Percentiles rank a stretch among this genome's conserved stretches.
Conservation (phyloP, 2,329 filamentous ascomycete genomes). For the Westerdykella aurantiaca region DNA sequence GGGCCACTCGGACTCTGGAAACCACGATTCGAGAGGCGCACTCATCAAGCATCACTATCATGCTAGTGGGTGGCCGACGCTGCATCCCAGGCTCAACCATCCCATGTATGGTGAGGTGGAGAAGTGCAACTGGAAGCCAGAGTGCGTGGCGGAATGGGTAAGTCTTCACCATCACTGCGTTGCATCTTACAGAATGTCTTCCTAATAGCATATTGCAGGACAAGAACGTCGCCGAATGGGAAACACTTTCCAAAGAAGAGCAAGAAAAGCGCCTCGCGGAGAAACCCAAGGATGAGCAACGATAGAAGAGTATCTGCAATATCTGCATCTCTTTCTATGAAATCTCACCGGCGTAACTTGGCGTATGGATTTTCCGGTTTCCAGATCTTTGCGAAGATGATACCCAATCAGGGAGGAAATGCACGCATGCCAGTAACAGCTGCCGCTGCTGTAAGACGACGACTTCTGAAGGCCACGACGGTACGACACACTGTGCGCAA, state of each 20-base stretch:
- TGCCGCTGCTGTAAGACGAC: no score
- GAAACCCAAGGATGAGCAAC: constrained; percentile 16
- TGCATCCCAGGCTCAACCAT: constrained; percentile 61
- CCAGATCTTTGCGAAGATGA: no score
- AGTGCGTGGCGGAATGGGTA: constrained; percentile 59
- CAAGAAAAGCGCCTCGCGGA: constrained; percentile 47
- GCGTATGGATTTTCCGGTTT: no score
- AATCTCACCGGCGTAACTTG: no score
- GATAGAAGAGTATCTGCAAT: not conserved
- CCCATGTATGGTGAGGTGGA: constrained; percentile 66
- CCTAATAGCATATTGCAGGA: constrained; percentile 37
- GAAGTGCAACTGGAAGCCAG: constrained; percentile 62
- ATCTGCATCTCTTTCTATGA: no score
- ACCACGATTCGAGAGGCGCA: constrained; percentile 60
- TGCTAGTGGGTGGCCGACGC: constrained; percentile 64
- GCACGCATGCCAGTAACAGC: no score
- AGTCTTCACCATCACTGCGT: constrained; percentile 2
- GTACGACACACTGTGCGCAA: no score
- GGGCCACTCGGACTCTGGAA: constrained; percentile 67
- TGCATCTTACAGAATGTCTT: not conserved
- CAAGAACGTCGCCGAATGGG: constrained; percentile 56
- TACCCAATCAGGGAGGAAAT: no score
- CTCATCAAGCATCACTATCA: constrained; percentile 71
- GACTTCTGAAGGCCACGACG: no score
- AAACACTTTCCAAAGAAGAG: constrained; percentile 54